These are phyloP conservation scores for Eucalyptus coolabah DNA, from an alignment of 345 rosid species.

Conservation along the genomic window DNA sequence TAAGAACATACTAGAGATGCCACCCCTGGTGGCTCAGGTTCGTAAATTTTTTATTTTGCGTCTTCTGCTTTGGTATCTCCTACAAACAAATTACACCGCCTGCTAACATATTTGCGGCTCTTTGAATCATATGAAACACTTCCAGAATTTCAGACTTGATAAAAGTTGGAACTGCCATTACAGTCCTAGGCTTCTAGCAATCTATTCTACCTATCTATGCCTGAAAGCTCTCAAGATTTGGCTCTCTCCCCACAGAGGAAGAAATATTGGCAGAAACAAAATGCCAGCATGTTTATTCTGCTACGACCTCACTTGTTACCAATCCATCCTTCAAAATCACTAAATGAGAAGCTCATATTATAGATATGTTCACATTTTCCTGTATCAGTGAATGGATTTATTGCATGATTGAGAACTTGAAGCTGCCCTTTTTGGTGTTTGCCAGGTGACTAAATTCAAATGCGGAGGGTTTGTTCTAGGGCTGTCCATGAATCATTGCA, in stretches of 20 bases:
- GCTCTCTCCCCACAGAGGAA: not conserved
- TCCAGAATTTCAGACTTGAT: not conserved
- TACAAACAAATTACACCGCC: not conserved
- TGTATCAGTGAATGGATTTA: not conserved
- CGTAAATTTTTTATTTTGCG: not conserved
- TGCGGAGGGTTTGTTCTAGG: constrained; percentile 82
- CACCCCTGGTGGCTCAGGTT: constrained; percentile 94
- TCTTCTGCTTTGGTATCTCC: not conserved
- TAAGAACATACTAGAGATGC: constrained; percentile 73
- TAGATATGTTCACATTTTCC: not conserved
- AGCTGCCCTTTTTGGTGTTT: not conserved
- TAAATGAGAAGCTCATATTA: not conserved
- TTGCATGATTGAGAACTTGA: not conserved
- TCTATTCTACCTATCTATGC: not conserved
- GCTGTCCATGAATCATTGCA: constrained; percentile 66
- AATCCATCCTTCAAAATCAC: not conserved
- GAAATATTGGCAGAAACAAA: not conserved
- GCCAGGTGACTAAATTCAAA: constrained; percentile 66
- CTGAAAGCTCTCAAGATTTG: not conserved
- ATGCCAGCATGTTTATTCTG: not conserved
- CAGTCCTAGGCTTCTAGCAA: not conserved
- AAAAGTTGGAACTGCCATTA: not conserved
- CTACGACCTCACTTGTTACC: not conserved
- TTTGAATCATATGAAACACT: not conserved
- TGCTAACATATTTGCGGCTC: not conserved